Evolutionary conservation across 2,329 filamentous ascomycete genomes (phyloP), one percentile per base, ranked within the genome.

Genomic region (Fusarium sarcochroum): DNA sequence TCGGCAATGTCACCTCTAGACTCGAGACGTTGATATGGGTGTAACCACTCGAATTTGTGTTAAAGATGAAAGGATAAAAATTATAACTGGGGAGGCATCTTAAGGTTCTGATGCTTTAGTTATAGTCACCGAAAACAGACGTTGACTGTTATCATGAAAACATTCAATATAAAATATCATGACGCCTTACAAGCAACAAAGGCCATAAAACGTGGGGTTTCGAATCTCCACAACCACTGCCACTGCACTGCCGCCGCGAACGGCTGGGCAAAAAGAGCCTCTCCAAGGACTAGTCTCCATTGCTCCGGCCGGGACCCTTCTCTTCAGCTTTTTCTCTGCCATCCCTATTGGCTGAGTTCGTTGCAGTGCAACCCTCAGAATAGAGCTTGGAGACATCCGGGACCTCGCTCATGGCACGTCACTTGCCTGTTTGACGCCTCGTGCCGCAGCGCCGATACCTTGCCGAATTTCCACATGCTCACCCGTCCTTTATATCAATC

Each of bases 401-500:
- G 35, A 25, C 46, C 44, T 62, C 37, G 37, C 35, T 53, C 60
- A 60, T 48, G 68, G 66, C 57, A 68, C 58, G 65, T 73, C 71
- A 73, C 66, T 73, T 68, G 68, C 54, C 54, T 63, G 34, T 58
- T 63, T 47, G 44, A 60, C 60, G 51, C 56, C 58, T 64, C 56
- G 62, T 71, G 66, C 70, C 71, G 70, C 71, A 68, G 54, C 68
- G 50, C 72, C 69, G 66, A 63, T 53, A 47, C 45, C 49, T 49
- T 55, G 42, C 49, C 44, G 56, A 32, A 46, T 35, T 32, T 13
- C 30, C 60, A 58, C 42, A 57, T 62, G 60, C 37, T 55, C 13
- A 32, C 32, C 25, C 42, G 23, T 37, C 42, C n/a, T 40, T 27
- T 60, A 58, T 57, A 52, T 52, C 34, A 42, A 46, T 47, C 45